Evolutionary conservation across 1,139 yeast genomes (phyloP).

Genomic region (Kodamaea fungicola): DNA sequence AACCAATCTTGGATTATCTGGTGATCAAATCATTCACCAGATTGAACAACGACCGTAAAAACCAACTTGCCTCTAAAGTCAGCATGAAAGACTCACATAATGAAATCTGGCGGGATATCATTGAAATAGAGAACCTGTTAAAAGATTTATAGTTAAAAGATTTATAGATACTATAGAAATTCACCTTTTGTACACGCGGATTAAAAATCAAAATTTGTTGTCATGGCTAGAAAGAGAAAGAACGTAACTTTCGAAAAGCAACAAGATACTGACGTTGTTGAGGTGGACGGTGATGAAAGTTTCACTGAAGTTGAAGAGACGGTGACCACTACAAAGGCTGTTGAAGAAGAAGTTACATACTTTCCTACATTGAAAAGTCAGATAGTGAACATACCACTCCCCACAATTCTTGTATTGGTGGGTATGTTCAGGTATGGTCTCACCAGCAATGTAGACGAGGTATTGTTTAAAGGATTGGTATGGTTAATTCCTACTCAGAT

Average conservation of each 20-base stretch:
- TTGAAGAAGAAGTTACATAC: too few species aligned
- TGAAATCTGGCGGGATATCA: constrained; percentile 68
- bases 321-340: too few species aligned
- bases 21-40: constrained; percentile 51
- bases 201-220: too few species aligned
- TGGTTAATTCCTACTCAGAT: constrained; percentile 25
- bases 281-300: too few species aligned
- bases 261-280: too few species aligned
- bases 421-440: constrained; percentile 36
- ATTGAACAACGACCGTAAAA: constrained; percentile 56
- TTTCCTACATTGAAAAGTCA: too few species aligned
- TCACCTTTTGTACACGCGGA: neutral
- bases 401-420: constrained; percentile 20
- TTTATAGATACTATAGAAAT: neutral
- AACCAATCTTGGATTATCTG: constrained; percentile 61
- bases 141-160: constrained; percentile 19
- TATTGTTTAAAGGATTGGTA: constrained; percentile 27
- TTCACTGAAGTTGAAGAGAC: too few species aligned
- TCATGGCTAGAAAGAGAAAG: too few species aligned
- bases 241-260: too few species aligned
- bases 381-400: neutral
- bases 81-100: constrained; percentile 50
- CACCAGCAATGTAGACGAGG: constrained; percentile 23
- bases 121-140: constrained; percentile 46
- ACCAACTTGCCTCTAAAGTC: constrained; percentile 50